These are phyloP conservation scores for Acanthamoeba castellanii DNA, from an alignment of 208 protist genomes.

Conservation along the genomic window DNA sequence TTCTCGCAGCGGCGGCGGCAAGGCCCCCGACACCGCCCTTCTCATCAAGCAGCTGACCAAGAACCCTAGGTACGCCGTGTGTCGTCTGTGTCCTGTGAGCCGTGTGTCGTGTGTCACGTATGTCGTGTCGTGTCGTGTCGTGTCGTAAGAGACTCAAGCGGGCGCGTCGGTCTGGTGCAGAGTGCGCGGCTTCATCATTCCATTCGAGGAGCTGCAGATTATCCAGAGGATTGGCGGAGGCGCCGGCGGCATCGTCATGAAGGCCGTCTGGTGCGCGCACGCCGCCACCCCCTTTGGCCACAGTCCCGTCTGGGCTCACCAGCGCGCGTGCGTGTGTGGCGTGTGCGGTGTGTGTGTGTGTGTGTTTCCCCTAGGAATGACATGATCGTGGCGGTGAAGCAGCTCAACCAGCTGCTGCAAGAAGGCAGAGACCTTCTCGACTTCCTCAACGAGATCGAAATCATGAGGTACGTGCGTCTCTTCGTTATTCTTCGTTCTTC, in stretches of 20 bases:
- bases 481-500: background rate
- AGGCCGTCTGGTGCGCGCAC: slow-evolving; percentile 21
- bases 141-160: background rate
- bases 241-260: slow-evolving; percentile 61
- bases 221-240: slow-evolving; percentile 38
- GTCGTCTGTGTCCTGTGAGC: background rate
- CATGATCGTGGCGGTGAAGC: slow-evolving; percentile 63
- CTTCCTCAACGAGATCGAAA: slow-evolving; percentile 67
- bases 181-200: slow-evolving; percentile 29
- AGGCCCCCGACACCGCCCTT: background rate
- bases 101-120: background rate
- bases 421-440: slow-evolving; percentile 48
- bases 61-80: background rate
- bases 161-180: no score
- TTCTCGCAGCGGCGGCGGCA: background rate
- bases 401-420: slow-evolving; percentile 58
- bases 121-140: background rate
- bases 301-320: background rate
- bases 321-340: background rate
- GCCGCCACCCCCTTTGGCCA: background rate
- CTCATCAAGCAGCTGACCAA: background rate
- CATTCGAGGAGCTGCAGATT: slow-evolving; percentile 52
- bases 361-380: slow-evolving; percentile 28
- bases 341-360: background rate
- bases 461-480: slow-evolving; percentile 17